Conservation (phyloP, 2,329 filamentous ascomycete species). For the Fusarium annulatum region DNA sequence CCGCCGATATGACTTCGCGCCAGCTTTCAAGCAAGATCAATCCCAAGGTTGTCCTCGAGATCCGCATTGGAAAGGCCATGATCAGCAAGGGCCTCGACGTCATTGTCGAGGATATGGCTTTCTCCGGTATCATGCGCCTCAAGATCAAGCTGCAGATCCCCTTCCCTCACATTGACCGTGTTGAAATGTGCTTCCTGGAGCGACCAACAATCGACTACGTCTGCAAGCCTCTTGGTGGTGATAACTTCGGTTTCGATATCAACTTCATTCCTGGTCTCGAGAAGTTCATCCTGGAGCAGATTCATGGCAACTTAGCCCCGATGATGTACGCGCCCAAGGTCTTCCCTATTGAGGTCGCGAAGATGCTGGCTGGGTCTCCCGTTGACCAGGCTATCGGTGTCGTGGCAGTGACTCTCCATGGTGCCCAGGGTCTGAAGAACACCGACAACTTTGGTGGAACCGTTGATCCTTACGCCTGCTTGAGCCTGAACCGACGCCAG, state of each 20-base stretch:
- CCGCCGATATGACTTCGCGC: slow-evolving; percentile 86
- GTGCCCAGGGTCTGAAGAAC: slow-evolving; percentile 93
- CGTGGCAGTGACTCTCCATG: slow-evolving; percentile 89
- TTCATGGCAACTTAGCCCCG: slow-evolving; percentile 90
- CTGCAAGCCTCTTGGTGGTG: slow-evolving; percentile 95
- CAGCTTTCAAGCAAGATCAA: slow-evolving; percentile 97
- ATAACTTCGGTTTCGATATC: slow-evolving; percentile 97
- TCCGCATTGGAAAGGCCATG: slow-evolving; percentile 94
- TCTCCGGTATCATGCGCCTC: slow-evolving; percentile 93
- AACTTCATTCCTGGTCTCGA: slow-evolving; percentile 98
- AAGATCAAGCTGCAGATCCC: slow-evolving; percentile 97
- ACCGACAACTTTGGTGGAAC: slow-evolving; percentile 92
- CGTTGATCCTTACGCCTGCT: slow-evolving; percentile 86
- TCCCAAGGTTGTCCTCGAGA: slow-evolving; percentile 94
- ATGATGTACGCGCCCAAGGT: slow-evolving; percentile 99
- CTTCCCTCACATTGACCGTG: slow-evolving; percentile 93
- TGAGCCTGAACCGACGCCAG: slow-evolving; percentile 85
- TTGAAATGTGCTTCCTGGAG: slow-evolving; percentile 95
- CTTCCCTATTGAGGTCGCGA: slow-evolving; percentile 97
- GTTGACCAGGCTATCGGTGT: slow-evolving; percentile 97
- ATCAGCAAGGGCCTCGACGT: slow-evolving; percentile 97
- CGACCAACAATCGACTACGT: slow-evolving; percentile 93
- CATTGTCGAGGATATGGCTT: slow-evolving; percentile 98
- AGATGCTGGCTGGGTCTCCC: slow-evolving; percentile 94
- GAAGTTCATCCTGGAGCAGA: slow-evolving; percentile 93